These are phyloP conservation scores for Verticillium dahliae DNA, from an alignment of 2,329 filamentous ascomycete species.

Conservation along the genomic window DNA sequence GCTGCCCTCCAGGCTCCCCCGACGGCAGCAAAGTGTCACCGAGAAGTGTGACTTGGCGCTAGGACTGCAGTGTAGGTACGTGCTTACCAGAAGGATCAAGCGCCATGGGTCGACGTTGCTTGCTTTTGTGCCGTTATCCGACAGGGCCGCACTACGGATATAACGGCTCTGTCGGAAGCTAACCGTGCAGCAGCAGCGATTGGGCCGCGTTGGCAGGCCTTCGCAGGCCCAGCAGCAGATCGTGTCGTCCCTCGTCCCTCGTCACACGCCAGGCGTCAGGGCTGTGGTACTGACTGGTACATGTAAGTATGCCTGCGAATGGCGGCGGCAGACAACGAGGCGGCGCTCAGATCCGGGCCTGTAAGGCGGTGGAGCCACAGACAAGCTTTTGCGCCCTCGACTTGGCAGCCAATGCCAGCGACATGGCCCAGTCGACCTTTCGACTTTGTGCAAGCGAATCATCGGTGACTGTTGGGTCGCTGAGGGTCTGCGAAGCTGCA, in stretches of 20 bases:
- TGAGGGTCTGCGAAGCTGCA: not conserved
- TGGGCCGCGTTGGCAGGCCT: not conserved
- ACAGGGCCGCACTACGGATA: not conserved
- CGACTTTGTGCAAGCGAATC: not conserved
- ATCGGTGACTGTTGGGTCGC: not conserved
- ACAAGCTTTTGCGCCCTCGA: not conserved
- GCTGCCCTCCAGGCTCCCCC: too few species aligned
- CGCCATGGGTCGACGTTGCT: not conserved
- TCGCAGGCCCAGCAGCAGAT: not conserved
- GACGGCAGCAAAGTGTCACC: not conserved
- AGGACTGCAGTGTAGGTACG: not conserved
- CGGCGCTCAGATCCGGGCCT: not conserved
- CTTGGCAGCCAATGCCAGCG: not conserved
- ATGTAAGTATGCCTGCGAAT: not conserved
- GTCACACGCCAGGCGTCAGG: not conserved
- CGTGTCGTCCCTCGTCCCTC: not conserved
- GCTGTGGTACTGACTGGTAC: not conserved
- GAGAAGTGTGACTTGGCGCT: not conserved
- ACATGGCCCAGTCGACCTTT: not conserved
- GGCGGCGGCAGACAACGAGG: not conserved
- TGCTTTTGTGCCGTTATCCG: not conserved
- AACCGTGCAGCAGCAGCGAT: not conserved
- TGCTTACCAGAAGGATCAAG: too few species aligned
- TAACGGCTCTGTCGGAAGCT: not conserved
- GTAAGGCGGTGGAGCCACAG: not conserved